Conservation (phyloP, 1,284 basidiomycete species). For the Puccinia novopanici region DNA sequence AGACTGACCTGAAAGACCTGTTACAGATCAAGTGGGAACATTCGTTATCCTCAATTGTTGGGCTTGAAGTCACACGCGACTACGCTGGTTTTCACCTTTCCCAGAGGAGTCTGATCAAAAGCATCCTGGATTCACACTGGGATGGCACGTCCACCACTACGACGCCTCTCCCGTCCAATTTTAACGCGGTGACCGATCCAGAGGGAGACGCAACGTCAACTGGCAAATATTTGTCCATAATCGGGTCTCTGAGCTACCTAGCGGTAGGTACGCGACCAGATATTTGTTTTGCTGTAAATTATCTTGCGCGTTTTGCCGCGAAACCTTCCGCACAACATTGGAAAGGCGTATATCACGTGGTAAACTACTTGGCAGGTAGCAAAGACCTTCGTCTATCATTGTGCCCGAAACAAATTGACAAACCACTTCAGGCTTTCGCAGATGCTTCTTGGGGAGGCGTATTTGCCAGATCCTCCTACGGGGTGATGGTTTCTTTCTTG, state of each 20-base stretch:
- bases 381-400: not conserved
- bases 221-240: not conserved
- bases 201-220: not conserved
- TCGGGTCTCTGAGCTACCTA: constrained; percentile 15
- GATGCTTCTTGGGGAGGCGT: constrained; percentile 22
- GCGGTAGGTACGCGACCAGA: not conserved
- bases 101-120: too few species aligned
- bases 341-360: not conserved
- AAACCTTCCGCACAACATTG: not conserved
- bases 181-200: not conserved
- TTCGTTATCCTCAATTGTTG: too few species aligned
- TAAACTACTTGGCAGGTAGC: not conserved
- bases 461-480: constrained; percentile 5
- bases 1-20: too few species aligned
- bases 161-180: not conserved
- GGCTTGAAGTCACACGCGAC: too few species aligned
- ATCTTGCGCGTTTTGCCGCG: not conserved
- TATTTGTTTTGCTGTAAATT: too few species aligned
- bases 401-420: not conserved
- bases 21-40: too few species aligned
- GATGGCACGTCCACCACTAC: too few species aligned
- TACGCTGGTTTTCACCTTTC: too few species aligned
- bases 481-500: not conserved
- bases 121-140: too few species aligned
- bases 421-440: not conserved